Base-by-base conservation (phyloP, 2,329 filamentous ascomycete genomes). In the Grosmannia penicillata region DNA sequence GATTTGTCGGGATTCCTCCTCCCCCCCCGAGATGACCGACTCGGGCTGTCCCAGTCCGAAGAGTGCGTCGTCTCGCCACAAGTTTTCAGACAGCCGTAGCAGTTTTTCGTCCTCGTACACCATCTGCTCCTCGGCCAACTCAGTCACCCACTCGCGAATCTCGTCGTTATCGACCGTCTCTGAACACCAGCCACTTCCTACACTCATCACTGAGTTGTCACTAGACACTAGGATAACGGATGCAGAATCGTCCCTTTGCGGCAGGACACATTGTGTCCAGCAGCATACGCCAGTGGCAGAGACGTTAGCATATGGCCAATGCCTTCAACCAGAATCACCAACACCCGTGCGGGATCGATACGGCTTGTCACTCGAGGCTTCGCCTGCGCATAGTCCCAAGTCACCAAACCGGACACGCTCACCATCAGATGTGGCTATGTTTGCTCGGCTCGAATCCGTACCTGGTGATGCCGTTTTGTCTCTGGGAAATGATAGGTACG, bases 131-230 rank as follows among this genome's bases (percentile, higher is more conserved):
- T 60, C 56, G 14, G 48, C 45, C 26, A 49, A 56, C 31, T 68
- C 65, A 2, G 53, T 56, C 13, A 56, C 59, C 1, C 67, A 72
- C 47, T 73, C 70, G 3, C 59, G 68, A 27, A 59, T 70, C 36
- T 72, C 70, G 2, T 73, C 69, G 1, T 56, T 65, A 31, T 72
- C 70, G 2, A 72, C 67, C 0, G 56, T 66, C 18, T 62, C 62
- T 36, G 61, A 62, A 9, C 51, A 56, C 8, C 56, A 59, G 40
- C 50, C 54, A 11, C 48, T 58, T 29, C 51, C 50, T 13, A 47
- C 54, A 9, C 50, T 56, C 6, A 43, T 45, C 17, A 51, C 55
- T 18, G 61, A 67, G 32, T 52, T 60, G 28, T 55, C 57, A 6
- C 48, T 58, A 15, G 61, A 65, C 36, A 51, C 55, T 17, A 15